Evolutionary conservation across 2,329 filamentous ascomycete species (phyloP).

Genomic region (Allantophomopsis cytisporea): DNA sequence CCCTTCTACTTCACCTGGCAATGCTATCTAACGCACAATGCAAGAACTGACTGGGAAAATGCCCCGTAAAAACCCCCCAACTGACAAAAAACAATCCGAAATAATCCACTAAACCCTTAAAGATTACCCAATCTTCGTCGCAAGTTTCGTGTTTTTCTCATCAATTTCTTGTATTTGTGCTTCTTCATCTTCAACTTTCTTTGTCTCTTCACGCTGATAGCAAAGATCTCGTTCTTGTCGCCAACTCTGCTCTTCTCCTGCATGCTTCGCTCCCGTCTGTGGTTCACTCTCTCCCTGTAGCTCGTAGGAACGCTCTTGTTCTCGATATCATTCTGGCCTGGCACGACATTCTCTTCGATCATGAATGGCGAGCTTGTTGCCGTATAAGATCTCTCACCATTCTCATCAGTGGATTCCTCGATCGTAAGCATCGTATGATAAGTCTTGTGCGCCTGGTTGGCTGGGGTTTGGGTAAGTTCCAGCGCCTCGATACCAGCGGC

Average conservation of each 20-base stretch:
- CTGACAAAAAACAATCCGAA: too few relatives aligned
- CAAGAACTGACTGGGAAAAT: too few relatives aligned
- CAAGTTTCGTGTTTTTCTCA: slow-evolving; percentile 80
- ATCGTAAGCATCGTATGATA: slow-evolving; percentile 55
- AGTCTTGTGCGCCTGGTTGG: slow-evolving; percentile 31
- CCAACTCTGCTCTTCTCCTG: slow-evolving; percentile 31
- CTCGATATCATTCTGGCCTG: neutral
- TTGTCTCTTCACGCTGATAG: slow-evolving; percentile 86
- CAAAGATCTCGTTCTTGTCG: slow-evolving; percentile 49
- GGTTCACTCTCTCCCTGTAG: slow-evolving; percentile 59
- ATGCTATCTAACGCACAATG: too few relatives aligned
- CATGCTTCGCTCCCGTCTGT: slow-evolving; percentile 46
- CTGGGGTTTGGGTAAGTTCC: slow-evolving; percentile 15
- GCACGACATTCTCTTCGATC: slow-evolving; percentile 26
- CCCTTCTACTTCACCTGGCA: too few relatives aligned
- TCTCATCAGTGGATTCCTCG: slow-evolving; percentile 47
- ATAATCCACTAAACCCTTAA: slow-evolving; percentile 8
- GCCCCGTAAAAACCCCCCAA: too few relatives aligned
- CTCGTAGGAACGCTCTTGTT: slow-evolving; percentile 19
- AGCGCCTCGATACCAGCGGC: slow-evolving; percentile 22
- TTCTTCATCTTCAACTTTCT: slow-evolving; percentile 99
- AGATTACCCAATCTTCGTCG: slow-evolving; percentile 49
- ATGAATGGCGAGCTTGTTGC: slow-evolving; percentile 46
- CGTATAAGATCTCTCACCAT: slow-evolving; percentile 45
- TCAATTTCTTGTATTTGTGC: slow-evolving; percentile 99